Evolutionary conservation across 805 yeast species (phyloP), one percentile per base, ranked within the genome.

Genomic region (Ogataea methanolica): DNA sequence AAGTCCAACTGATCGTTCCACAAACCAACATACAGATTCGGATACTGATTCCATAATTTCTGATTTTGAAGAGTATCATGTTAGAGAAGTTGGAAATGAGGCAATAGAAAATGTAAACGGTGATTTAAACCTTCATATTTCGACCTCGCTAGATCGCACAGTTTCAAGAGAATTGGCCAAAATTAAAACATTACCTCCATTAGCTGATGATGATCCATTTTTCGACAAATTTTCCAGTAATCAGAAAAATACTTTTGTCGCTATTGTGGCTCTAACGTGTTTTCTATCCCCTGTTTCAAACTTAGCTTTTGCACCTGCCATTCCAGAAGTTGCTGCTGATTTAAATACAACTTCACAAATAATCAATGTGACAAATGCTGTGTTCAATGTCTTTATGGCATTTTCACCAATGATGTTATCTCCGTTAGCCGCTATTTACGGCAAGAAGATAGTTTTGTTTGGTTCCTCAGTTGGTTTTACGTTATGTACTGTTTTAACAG

Each of bases 401-500:
- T 40, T 74, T 1, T 73, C 82, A 1, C 82, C 83, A 2, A 70
- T 79, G 50, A 26, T 78, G 4, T 62, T 73, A 46, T 69, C 75
- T 0, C 83, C 84, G 6, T 59, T 75, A 42, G 71, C 76, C n/a
- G 75, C 76, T 41, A 67, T 76, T 1, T 80, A 79, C 54, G 85
- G 85, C 1, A 63, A 80, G 42, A 65, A 74, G 48, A 60, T 66
- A 16, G 59, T 73, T 16, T 72, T 79, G 55, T 44, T 79, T n/a
- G 46, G 68, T 5, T 75, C 80, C 49, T 51, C 73, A 1, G 42
- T 63, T 0, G 57, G 69, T 5, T 69, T 58, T 45, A 51, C 59
- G 0, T 35, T 59, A 15, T 47, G 54, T 17, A 48, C 55, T 16
- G 48, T 54, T 47, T 19, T 62, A 15, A 55, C 57, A 6, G 83